A percentile compares a stretch with the other conserved stretches of the same genome.
Evolutionary conservation across 495 filamentous ascomycete species (phyloP).

Genomic region (Thermochaetoides thermophila): DNA sequence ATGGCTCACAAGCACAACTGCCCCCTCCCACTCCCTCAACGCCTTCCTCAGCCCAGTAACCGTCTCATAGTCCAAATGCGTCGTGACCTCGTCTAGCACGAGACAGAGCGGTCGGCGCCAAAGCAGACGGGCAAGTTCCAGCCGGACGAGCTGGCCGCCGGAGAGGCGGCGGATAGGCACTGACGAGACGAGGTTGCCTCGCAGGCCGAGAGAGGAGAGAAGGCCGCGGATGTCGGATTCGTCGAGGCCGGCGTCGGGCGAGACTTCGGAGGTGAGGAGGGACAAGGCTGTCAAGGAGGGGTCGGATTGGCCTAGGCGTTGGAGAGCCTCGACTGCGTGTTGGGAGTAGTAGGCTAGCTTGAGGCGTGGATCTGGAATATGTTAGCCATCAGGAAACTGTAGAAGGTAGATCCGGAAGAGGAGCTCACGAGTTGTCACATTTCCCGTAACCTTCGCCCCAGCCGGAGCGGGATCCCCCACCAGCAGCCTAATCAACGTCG

Average conservation of each 20-base stretch:
- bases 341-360: conserved; percentile 65
- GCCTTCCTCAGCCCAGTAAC: conserved; percentile 53
- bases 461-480: conserved; percentile 26
- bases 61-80: conserved; percentile 70
- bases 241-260: conserved; percentile 25
- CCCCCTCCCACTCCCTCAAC: conserved; percentile 50
- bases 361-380: conserved; percentile 48
- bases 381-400: conserved; percentile 24
- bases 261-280: conserved; percentile 33
- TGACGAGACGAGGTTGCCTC: conserved; percentile 49
- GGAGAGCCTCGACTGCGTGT: conserved; percentile 54
- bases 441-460: no score
- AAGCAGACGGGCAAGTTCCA: conserved; percentile 54
- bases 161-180: conserved; percentile 54
- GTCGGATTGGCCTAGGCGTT: conserved; percentile 26
- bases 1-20: conserved; percentile 58
- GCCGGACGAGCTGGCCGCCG: conserved; percentile 64
- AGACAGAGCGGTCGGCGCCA: conserved; percentile 56
- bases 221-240: conserved; percentile 50
- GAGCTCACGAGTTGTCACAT: no score
- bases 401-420: neutral
- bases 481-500: conserved; percentile 49
- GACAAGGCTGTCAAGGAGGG: conserved; percentile 45
- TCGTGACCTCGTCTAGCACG: conserved; percentile 71
- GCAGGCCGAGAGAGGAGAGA: conserved; percentile 48